Base-by-base conservation (phyloP, 108 stramenopile species). In the Nannochloropsis oceanica region DNA sequence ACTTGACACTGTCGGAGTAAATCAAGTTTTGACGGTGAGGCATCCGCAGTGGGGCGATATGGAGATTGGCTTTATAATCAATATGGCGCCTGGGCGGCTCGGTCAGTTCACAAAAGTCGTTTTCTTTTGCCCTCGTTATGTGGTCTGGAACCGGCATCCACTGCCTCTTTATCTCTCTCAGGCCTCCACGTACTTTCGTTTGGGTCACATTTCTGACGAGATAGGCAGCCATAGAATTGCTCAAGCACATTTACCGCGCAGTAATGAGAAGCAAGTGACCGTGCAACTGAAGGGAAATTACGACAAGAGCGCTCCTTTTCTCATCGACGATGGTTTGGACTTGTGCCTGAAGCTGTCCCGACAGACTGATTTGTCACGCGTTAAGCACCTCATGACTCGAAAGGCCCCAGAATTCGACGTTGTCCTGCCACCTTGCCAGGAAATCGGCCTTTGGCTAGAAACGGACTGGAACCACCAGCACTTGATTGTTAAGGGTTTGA, bases 1-100 rank as follows among this genome's bases (percentile, higher is more conserved):
- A 80, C 90, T 96, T 27, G 96, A 96, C 12, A 95, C 96, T n/a
- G 94, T 96, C 82, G 97, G 96, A n/a, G 94, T 96, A n/a, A 94
- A 94, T 22, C 97, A 97, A 86, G 93, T 95, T 42, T 92, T 96
- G 42, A 93, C 93, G 24, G 94, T 97, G 93, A 92, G 93, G 80
- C 94, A 93, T 87, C 93, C 90, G 82, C 93, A 95, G 44, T 93
- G 95, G 13, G 85, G 96, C 12, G 84, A 86, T 13, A 86, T 98
- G 18, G 96, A 98, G 88, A 90, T 98, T 10, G 92, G 94, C 12
- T 93, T 94, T 27, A 94, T 90, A 34, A 93, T 96, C 22, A 92
- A 89, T 80, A 90, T 95, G 82, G 95, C 97, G 1, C 97, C 97
- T 26, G 97, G 96, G 0, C 88, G 93, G 9, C 91, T 96, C 18